A percentile compares a stretch with the other conserved stretches of the same genome.
Conservation (phyloP, 495 filamentous ascomycete species). For the Hypomontagnella monticulosa region DNA sequence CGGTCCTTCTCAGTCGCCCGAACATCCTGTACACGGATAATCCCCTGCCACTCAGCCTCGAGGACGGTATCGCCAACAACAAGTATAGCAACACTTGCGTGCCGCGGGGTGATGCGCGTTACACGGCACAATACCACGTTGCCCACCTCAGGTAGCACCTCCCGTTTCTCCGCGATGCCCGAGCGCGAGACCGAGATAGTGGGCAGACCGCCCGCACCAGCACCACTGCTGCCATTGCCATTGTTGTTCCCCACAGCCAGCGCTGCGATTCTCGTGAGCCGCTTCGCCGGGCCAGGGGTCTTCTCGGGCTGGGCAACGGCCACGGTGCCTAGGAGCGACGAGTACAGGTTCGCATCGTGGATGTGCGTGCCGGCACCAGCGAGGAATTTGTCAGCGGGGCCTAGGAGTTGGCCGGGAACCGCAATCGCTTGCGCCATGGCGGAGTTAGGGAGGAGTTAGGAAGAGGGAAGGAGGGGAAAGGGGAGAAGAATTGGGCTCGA, state of each 20-base stretch:
- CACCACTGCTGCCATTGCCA: constrained; percentile 11
- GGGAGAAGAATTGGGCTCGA: not conserved
- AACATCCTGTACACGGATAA: constrained; percentile 85
- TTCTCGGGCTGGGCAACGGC: constrained; percentile 60
- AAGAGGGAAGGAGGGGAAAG: constrained; percentile 33
- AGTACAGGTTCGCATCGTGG: constrained; percentile 72
- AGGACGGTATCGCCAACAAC: constrained; percentile 72
- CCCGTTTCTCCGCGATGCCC: constrained; percentile 60
- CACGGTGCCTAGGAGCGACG: constrained; percentile 74
- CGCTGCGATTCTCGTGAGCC: constrained; percentile 63
- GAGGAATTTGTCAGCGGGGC: constrained; percentile 67
- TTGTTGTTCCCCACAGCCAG: constrained; percentile 35
- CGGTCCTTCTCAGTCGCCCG: constrained; percentile 95
- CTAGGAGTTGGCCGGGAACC: constrained; percentile 82
- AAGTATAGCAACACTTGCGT: constrained; percentile 84
- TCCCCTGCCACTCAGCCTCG: constrained; percentile 69
- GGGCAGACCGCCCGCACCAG: constrained; percentile 35
- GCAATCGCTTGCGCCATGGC: constrained; percentile 48
- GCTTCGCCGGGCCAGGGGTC: constrained; percentile 64
- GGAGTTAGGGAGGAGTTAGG: constrained; percentile 13
- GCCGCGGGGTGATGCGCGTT: constrained; percentile 80
- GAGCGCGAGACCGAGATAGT: constrained; percentile 53
- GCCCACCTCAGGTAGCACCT: constrained; percentile 82
- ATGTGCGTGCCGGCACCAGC: constrained; percentile 87
- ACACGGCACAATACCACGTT: constrained; percentile 84